Base-by-base conservation (phyloP, 179 eudicot species). In the Silene vulgaris region DNA sequence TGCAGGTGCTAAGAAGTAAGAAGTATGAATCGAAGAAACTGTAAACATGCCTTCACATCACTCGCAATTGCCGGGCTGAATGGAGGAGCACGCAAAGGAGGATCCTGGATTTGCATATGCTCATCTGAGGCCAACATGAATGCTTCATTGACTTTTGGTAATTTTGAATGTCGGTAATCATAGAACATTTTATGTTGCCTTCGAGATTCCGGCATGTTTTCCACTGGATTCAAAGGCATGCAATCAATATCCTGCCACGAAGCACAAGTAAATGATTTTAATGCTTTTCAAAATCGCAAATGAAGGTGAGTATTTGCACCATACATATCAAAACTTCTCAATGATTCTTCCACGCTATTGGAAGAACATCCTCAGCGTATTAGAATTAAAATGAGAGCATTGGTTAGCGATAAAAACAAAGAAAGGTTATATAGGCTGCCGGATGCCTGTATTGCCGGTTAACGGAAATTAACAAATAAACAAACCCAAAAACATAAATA, bases 201-300 rank as follows among this genome's bases (percentile, higher is more conserved):
- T 77, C 85, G 78, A 30, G 81, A 83, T 72, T 92, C 87, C 30
- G 98, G 98, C 88, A 92, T 89, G 65, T 90, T 89, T 79, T 90
- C 97, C 37, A 80, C 59, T 11, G 88, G 96, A 77, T 91, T 87
- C 73, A 75, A 78, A 5, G 97, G 98, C 98, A 94, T 94, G 86
- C 98, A 94, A 80, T 94, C 96, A 78, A 88, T 88, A 82, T 94
- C 98, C 98, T 94, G 91, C 80, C 76, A 83, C 8, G 40, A 57
- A 62, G 6, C 5, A 64, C 26, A 71, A 7, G 23, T 71, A 32
- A 50, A 7, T 61, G 19, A 67, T 11, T 26, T 72, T 73, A 28
- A 4, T 57, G 54, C 56, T 73, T 19, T 40, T n/a, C 60, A 71
- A 19, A 54, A 54, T 50, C n/a, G n/a, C 16, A 50, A 50, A 50